These are phyloP conservation scores for Elongisporangium undulatum DNA, from an alignment of 352 stramenopile genomes.

Conservation along the genomic window DNA sequence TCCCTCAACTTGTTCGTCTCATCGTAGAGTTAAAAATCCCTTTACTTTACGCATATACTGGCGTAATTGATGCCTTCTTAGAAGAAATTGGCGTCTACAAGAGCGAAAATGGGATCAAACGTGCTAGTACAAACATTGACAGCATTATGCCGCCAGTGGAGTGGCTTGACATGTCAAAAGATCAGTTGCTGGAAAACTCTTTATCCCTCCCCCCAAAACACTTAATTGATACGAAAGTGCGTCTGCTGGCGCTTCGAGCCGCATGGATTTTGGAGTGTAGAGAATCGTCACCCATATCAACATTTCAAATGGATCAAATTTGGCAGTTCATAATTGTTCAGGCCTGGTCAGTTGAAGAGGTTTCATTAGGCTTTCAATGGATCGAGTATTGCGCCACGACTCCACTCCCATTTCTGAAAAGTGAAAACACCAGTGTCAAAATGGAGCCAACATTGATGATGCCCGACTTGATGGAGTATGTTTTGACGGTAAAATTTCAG, in stretches of 20 bases:
- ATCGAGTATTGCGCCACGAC: constrained; percentile 60
- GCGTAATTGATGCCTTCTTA: background rate
- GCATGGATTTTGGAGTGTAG: constrained; percentile 41
- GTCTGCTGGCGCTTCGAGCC: constrained; percentile 50
- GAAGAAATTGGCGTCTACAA: constrained; percentile 6
- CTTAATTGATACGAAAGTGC: constrained; percentile 25
- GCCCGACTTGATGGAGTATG: constrained; percentile 16
- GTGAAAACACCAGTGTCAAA: background rate
- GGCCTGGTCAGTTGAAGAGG: constrained; percentile 32
- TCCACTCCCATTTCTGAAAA: constrained; percentile 2
- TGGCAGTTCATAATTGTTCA: constrained; percentile 44
- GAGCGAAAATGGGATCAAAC: background rate
- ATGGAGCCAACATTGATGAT: constrained; percentile 15
- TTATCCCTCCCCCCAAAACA: background rate
- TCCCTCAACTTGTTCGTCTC: constrained; percentile 21
- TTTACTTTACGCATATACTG: background rate
- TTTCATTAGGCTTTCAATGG: constrained; percentile 70
- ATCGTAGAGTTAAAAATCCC: background rate
- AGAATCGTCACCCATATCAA: constrained; percentile 1
- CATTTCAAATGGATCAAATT: constrained; percentile 23
- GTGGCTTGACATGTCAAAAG: background rate
- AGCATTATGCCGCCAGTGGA: background rate
- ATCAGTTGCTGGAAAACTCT: background rate
- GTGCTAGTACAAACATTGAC: no score
- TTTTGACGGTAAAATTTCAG: constrained; percentile 42